Evolutionary conservation across 768 basidiomycete genomes (phyloP).

Genomic region (Phylloporus scabripes): DNA sequence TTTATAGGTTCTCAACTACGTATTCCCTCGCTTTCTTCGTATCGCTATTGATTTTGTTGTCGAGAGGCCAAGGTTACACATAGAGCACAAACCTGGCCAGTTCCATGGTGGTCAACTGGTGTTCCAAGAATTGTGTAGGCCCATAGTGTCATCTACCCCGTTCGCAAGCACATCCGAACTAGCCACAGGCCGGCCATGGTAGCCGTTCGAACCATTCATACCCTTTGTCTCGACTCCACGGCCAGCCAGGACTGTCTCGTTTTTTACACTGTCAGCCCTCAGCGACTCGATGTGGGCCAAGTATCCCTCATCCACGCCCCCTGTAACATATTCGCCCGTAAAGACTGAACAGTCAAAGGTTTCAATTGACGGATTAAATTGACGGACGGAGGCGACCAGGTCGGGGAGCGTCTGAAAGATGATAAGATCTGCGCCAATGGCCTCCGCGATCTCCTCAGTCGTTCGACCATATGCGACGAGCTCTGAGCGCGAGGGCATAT

Average conservation of each 20-base stretch:
- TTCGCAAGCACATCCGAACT: slow-evolving; percentile 45
- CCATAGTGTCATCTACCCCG: slow-evolving; percentile 71
- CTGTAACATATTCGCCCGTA: slow-evolving; percentile 94
- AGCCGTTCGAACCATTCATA: slow-evolving; percentile 16
- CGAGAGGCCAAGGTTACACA: background rate
- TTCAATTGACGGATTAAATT: slow-evolving; percentile 71
- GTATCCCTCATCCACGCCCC: slow-evolving; percentile 83
- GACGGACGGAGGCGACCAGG: slow-evolving; percentile 77
- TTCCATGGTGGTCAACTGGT: slow-evolving; percentile 22
- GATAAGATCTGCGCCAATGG: slow-evolving; percentile 92
- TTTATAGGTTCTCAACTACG: slow-evolving; percentile 8
- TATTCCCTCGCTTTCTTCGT: slow-evolving; percentile 2
- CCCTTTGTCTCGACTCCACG: slow-evolving; percentile 32
- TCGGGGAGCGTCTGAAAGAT: slow-evolving; percentile 93
- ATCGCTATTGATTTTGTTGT: slow-evolving; percentile 7
- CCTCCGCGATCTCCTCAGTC: slow-evolving; percentile 62
- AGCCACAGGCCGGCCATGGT: slow-evolving; percentile 19
- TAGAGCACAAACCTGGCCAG: slow-evolving; percentile 2
- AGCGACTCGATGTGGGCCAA: slow-evolving; percentile 66
- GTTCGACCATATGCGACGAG: slow-evolving; percentile 83
- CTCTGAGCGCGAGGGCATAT: slow-evolving; percentile 96
- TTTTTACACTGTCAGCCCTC: slow-evolving; percentile 78
- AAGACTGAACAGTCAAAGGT: slow-evolving; percentile 97
- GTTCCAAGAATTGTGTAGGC: slow-evolving; percentile 71
- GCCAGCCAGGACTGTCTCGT: slow-evolving; percentile 37